Base-by-base conservation (phyloP, 768 basidiomycete genomes). In the Amanita pallidorosea region DNA sequence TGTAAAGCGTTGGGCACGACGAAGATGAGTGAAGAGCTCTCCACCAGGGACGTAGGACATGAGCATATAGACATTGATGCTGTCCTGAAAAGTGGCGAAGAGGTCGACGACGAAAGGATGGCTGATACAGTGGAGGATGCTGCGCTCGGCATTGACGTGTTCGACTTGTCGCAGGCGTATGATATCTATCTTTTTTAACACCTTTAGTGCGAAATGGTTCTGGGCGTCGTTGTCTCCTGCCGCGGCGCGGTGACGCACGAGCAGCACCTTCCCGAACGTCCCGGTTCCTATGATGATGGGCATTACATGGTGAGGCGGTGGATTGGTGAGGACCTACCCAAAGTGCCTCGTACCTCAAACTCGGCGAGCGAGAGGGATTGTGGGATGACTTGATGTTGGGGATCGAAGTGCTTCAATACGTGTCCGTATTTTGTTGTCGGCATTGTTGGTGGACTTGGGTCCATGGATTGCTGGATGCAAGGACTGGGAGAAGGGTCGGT, bases 91-190 rank as follows among this genome's bases (percentile, higher is more conserved):
- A 12, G 91, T 92, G 37, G 87, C 89, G 61, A 88, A 95, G 55
- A 99, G 81, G 60, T 98, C 93, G 54, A 99, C 94, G 55, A 99
- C 81, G 68, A 98, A 98, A 2, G 94, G 93, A 63, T 98, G 93
- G 42, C 85, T 81, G 38, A 96, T 84, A 31, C 85, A 80, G 17
- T 90, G 90, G 33, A 99, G 81, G 57, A 98, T 98, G 60, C 85
- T 83, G 18, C 94, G 83, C 64, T 99, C 96, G 7, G 90, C 91
- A 61, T 95, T 97, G 60, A 98, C 94, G 64, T 99, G 96, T 63
- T 97, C 93, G 48, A 98, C 88, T 64, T 99, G 96, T 41, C 94
- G 88, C 45, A 98, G 77, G 44, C 83, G 80, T 46, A 92, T 85
- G 50, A 93, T 82, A 57, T 91, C 87, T 3, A 79, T 77, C 66